Evolutionary conservation across 768 basidiomycete species (phyloP).

Genomic region (Rickenella mellea): DNA sequence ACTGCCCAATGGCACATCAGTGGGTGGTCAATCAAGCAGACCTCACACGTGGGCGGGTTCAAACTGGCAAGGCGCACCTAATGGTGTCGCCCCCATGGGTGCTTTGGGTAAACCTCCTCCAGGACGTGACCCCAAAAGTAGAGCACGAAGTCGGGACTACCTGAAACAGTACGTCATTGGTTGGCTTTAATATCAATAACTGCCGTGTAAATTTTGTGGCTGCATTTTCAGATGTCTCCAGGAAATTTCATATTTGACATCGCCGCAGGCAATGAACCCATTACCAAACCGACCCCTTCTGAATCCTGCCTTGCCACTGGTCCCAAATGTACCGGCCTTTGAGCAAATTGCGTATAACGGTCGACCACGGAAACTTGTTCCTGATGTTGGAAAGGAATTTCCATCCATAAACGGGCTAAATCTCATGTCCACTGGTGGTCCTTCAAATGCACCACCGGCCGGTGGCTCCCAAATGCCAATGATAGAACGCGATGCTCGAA

Average conservation of each 20-base stretch:
- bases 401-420: slow-evolving; percentile 55
- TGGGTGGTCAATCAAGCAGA: slow-evolving; percentile 36
- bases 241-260: slow-evolving; percentile 96
- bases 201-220: slow-evolving; percentile 1
- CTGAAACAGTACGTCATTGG: slow-evolving; percentile 74
- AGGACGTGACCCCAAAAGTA: slow-evolving; percentile 89
- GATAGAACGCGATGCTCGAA: slow-evolving; percentile 42
- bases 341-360: slow-evolving; percentile 70
- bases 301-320: slow-evolving; percentile 50
- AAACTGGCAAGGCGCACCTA: slow-evolving; percentile 37
- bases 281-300: slow-evolving; percentile 78
- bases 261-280: slow-evolving; percentile 95
- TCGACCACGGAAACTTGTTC: slow-evolving; percentile 71
- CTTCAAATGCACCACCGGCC: slow-evolving; percentile 38
- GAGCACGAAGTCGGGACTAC: slow-evolving; percentile 91
- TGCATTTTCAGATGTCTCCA: slow-evolving; percentile 75
- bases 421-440: slow-evolving; percentile 41
- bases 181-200: slow-evolving; percentile 3
- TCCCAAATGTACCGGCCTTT: slow-evolving; percentile 67
- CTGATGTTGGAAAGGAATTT: slow-evolving; percentile 61
- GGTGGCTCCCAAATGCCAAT: slow-evolving; percentile 30
- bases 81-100: slow-evolving; percentile 31
- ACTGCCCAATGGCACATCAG: slow-evolving; percentile 46
- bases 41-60: slow-evolving; percentile 48
- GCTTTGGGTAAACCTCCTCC: slow-evolving; percentile 62